Evolutionary conservation across 768 basidiomycete genomes (phyloP).

Genomic region (Cystobasidium tubakii): DNA sequence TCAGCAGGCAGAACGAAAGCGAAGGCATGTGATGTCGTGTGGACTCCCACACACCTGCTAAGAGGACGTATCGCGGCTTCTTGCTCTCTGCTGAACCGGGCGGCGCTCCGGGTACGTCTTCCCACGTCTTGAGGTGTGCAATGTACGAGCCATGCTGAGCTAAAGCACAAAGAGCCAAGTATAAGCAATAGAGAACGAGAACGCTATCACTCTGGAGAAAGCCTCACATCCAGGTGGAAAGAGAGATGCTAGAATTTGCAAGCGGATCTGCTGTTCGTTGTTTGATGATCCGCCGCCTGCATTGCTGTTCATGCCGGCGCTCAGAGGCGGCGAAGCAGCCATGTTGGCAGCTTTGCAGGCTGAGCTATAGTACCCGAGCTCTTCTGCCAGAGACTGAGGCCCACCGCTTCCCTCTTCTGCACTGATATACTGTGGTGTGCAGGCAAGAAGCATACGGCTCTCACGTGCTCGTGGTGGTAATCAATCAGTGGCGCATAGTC

Average conservation of each 20-base stretch:
- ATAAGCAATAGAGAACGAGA: too few species aligned
- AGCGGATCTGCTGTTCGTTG: conserved; percentile 36
- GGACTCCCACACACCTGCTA: conserved; percentile 55
- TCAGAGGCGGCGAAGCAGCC: conserved; percentile 2
- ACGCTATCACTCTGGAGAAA: too few species aligned
- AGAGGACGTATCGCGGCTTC: conserved; percentile 83
- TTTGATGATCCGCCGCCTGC: not conserved
- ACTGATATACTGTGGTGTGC: too few species aligned
- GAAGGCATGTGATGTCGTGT: too few species aligned
- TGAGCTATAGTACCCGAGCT: too few species aligned
- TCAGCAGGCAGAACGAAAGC: not conserved
- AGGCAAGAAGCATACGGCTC: too few species aligned
- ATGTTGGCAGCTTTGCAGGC: too few species aligned
- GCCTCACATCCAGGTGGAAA: conserved; percentile 36
- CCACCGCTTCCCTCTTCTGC: too few species aligned
- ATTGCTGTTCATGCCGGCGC: conserved; percentile 7
- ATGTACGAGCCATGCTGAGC: conserved; percentile 56
- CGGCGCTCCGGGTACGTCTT: conserved; percentile 58
- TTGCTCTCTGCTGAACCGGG: conserved; percentile 47
- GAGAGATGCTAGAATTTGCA: conserved; percentile 33
- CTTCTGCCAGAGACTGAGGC: too few species aligned
- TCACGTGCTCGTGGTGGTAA: too few species aligned
- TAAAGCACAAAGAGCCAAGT: too few species aligned
- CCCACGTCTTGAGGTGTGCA: conserved; percentile 86
- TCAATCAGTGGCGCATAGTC: too few species aligned